A percentile compares a stretch with the other conserved stretches of the same genome.
Conservation (phyloP, 139 green algal genomes). For the Haematococcus lacustris region DNA sequence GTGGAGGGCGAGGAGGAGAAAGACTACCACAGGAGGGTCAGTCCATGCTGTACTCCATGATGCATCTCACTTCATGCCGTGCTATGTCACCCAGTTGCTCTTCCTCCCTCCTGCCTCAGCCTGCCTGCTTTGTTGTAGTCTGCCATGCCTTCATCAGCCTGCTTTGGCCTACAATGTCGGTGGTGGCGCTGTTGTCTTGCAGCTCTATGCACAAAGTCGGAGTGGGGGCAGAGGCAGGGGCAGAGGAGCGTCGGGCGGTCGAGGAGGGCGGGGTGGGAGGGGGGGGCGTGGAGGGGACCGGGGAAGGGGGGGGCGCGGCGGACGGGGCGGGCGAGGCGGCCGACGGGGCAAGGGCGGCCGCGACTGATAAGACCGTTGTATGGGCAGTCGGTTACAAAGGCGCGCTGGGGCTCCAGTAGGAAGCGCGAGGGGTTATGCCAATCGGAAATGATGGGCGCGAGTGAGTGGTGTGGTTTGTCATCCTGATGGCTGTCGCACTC, state of each 20-base stretch:
- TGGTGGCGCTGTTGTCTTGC: too few relatives aligned
- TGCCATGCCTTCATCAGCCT: not conserved
- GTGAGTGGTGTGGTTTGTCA: too few relatives aligned
- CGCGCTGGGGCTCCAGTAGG: too few relatives aligned
- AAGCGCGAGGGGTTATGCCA: too few relatives aligned
- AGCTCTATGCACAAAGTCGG: too few relatives aligned
- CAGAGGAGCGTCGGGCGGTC: slow-evolving; percentile 4
- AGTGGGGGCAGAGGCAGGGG: not conserved
- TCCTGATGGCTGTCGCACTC: too few relatives aligned
- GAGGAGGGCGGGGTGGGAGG: slow-evolving; percentile 14
- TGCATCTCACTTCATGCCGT: not conserved
- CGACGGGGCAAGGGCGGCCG: not conserved
- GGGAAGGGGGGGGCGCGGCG: slow-evolving; percentile 10
- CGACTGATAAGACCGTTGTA: not conserved
- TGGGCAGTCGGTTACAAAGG: too few relatives aligned
- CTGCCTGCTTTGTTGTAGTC: not conserved
- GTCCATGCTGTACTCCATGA: not conserved
- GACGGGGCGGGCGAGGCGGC: slow-evolving; percentile 7
- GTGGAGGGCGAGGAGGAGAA: slow-evolving; percentile 62
- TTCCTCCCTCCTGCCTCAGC: not conserved
- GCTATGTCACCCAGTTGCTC: not conserved
- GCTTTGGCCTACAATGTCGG: not conserved
- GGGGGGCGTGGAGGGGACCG: slow-evolving; percentile 7
- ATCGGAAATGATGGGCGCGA: too few relatives aligned
- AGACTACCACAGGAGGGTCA: slow-evolving; percentile 47